These are phyloP conservation scores for Fusarium sp. DNA, from an alignment of 2,329 filamentous ascomycete genomes.

Conservation along the genomic window DNA sequence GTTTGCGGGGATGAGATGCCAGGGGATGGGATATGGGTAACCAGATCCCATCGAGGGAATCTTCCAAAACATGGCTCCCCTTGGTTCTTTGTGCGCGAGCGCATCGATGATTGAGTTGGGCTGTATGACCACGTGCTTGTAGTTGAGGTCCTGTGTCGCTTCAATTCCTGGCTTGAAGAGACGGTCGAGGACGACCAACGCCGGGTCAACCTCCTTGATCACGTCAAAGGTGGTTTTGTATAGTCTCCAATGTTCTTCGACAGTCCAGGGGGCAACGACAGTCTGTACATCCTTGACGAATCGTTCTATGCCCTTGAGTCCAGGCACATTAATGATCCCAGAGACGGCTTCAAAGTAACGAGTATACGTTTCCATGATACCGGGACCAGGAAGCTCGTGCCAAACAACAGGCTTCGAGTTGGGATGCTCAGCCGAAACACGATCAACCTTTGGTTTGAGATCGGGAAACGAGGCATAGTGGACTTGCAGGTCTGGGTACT, in stretches of 20 bases:
- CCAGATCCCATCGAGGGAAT: conserved; percentile 53
- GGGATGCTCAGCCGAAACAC: conserved; percentile 23
- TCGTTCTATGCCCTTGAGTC: conserved; percentile 24
- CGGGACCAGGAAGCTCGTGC: conserved; percentile 37
- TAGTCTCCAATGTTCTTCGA: conserved; percentile 44
- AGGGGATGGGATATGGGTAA: conserved; percentile 56
- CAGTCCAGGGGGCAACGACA: conserved; percentile 44
- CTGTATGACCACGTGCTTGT: conserved; percentile 50
- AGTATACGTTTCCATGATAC: conserved; percentile 18
- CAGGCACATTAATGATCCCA: conserved; percentile 35
- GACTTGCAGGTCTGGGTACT: conserved; percentile 44
- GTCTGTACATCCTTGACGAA: conserved; percentile 28
- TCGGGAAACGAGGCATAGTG: conserved; percentile 48
- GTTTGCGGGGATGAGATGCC: conserved; percentile 52
- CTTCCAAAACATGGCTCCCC: conserved; percentile 49
- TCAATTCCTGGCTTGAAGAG: conserved; percentile 43
- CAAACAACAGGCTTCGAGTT: conserved; percentile 34
- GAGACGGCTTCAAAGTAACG: conserved; percentile 24
- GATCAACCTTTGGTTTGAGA: conserved; percentile 24
- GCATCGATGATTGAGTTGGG: conserved; percentile 55
- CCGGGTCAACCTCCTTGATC: conserved; percentile 46
- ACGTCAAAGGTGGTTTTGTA: conserved; percentile 40
- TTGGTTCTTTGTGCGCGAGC: conserved; percentile 51
- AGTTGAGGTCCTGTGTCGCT: conserved; percentile 31
- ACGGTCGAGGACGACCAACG: conserved; percentile 47